Base-by-base conservation (phyloP, 148 eudicot genomes). In the Simmondsia chinensis region DNA sequence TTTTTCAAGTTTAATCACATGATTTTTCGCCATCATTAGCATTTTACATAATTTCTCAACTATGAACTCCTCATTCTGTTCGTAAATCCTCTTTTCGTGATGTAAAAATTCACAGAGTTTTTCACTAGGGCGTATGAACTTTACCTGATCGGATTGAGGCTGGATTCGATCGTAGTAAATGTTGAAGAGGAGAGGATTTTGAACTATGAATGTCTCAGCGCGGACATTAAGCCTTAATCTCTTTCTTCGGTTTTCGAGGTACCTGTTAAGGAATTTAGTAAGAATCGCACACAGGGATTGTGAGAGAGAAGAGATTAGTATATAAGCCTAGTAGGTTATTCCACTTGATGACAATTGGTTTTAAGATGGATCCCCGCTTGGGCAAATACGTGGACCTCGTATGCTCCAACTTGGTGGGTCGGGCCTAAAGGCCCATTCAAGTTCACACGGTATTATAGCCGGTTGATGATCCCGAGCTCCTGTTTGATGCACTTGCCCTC, bases 11-110 rank as follows among this genome's bases (percentile, higher is more conserved):
- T 71, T 79, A 40, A 82, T 44, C 29, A 79, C 88, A 67, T 51
- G 69, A 61, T 82, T 40, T 46, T 61, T 79, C 24, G 94, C 46
- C 88, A 87, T 79, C 94, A 82, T 61, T 69, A 87, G 68, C 68
- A 82, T 32, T 39, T 76, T 87, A 61, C 88, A 83, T 52, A 79
- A 20, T 32, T 79, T 87, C 4, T 33, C 54, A 27, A 82, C 85
- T 23, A 83, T 54, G 13, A 76, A 56, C 28, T 6, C 6, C 59
- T 83, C 88, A 30, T 82, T 74, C 21, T 60, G 46, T 1, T 17
- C 21, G 30, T 46, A 57, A 57, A 74, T 59, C 70, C 64, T 19
- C 24, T 61, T 61, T 52, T 79, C 75, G 17, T 79, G 71, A 11
- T 73, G 77, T 33, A 82, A 50, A 33, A 77, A 69, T 5, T 24